Conservation (phyloP, 768 basidiomycete species). For the Tulasnella sp. region DNA sequence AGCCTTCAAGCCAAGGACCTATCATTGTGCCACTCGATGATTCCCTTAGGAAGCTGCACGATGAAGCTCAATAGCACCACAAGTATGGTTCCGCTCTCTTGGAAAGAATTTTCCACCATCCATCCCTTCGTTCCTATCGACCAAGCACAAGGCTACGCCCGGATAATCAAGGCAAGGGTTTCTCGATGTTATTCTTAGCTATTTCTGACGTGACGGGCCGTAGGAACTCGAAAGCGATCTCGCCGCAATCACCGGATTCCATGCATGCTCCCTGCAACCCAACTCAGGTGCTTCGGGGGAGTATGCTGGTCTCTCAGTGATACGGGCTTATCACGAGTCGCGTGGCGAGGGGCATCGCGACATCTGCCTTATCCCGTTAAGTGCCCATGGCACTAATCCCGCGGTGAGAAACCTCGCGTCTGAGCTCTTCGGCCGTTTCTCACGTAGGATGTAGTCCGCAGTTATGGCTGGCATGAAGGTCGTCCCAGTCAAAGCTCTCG, state of each 20-base stretch:
- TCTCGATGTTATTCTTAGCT: neutral
- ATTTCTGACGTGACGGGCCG: neutral
- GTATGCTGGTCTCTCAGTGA: constrained; percentile 91
- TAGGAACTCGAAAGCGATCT: constrained; percentile 89
- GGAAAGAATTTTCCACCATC: constrained; percentile 83
- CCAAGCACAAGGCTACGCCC: constrained; percentile 83
- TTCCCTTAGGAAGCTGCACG: constrained; percentile 90
- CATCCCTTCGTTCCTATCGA: constrained; percentile 91
- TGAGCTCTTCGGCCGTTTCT: neutral
- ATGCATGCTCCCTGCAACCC: constrained; percentile 93
- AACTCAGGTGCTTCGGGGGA: constrained; percentile 99
- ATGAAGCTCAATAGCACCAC: constrained; percentile 99
- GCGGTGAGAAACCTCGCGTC: constrained; percentile 50
- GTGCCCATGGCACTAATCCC: constrained; percentile 97
- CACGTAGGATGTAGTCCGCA: constrained; percentile 60
- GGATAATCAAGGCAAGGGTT: constrained; percentile 63
- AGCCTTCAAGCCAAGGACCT: constrained; percentile 93
- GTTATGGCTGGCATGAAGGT: constrained; percentile 97
- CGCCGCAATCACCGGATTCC: constrained; percentile 94
- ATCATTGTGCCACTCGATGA: constrained; percentile 93
- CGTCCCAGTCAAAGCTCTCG: constrained; percentile 84
- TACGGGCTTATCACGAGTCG: constrained; percentile 90
- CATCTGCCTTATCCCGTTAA: constrained; percentile 89
- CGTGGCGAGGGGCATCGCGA: constrained; percentile 80
- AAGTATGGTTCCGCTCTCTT: constrained; percentile 94